Conservation (phyloP, 2,329 filamentous ascomycete genomes). For the Penicillium sp. region DNA sequence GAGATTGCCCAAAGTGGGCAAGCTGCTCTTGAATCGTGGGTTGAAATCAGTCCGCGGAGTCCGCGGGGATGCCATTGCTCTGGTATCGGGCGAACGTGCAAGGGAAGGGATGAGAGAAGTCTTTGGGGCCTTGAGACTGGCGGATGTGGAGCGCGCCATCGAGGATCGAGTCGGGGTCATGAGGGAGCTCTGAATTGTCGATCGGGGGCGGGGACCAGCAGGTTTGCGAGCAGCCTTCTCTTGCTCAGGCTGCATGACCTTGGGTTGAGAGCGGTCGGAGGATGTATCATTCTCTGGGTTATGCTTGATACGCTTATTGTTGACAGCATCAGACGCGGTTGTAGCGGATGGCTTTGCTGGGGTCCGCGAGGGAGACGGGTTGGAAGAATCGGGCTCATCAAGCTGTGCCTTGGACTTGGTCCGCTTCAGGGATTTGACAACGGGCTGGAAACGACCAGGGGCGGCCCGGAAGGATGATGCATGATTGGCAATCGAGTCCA, state of each 20-base stretch:
- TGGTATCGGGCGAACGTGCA: constrained; percentile 56
- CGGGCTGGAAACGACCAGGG: constrained; percentile 47
- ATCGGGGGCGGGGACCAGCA: constrained; percentile 45
- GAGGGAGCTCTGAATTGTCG: constrained; percentile 57
- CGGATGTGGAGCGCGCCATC: constrained; percentile 59
- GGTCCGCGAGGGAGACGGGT: constrained; percentile 43
- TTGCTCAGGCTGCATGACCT: constrained; percentile 6
- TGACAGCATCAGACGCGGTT: constrained; percentile 44
- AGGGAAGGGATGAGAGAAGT: constrained; percentile 60
- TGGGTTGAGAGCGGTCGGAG: constrained; percentile 52
- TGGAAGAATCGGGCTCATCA: constrained; percentile 59
- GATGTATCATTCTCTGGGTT: constrained; percentile 71
- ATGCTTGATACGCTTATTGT: constrained; percentile 74
- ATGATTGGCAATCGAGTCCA: constrained; percentile 93
- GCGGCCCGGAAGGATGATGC: constrained; percentile 70
- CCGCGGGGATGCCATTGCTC: constrained; percentile 51
- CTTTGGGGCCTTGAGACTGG: constrained; percentile 59
- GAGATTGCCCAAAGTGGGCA: constrained; percentile 59
- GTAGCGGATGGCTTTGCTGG: constrained; percentile 33
- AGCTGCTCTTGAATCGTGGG: constrained; percentile 43
- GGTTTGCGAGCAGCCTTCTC: constrained; percentile 24
- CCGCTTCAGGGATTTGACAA: constrained; percentile 53
- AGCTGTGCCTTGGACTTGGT: constrained; percentile 67
- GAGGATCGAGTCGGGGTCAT: constrained; percentile 81
- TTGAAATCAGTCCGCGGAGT: constrained; percentile 54